Evolutionary conservation across 352 stramenopile genomes (phyloP).

Genomic region (Phytopythium boreale): DNA sequence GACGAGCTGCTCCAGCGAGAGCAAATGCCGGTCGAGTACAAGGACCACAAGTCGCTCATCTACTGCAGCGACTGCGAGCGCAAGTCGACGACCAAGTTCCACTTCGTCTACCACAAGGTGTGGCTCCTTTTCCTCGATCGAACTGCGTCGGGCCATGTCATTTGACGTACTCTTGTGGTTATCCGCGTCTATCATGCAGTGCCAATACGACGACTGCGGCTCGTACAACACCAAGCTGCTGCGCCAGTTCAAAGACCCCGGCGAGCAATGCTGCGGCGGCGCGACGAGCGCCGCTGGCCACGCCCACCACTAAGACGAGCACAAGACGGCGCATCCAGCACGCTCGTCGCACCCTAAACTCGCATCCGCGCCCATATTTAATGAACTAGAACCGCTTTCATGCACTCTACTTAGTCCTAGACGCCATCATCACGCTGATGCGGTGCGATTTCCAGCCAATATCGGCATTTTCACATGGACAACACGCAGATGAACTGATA

Average conservation of each 20-base stretch:
- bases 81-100: slow-evolving; percentile 79
- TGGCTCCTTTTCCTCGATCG: neutral
- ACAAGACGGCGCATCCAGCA: neutral
- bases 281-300: neutral
- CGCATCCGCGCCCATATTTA: neutral
- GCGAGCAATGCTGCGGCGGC: slow-evolving; percentile 18
- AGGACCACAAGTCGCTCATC: slow-evolving; percentile 68
- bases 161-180: neutral
- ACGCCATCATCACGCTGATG: neutral
- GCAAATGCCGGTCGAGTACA: slow-evolving; percentile 77
- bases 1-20: slow-evolving; percentile 79
- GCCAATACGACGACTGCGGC: slow-evolving; percentile 68
- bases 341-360: neutral
- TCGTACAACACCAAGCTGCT: slow-evolving; percentile 88
- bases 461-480: no score
- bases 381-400: neutral
- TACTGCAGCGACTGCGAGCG: slow-evolving; percentile 87
- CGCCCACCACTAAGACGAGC: neutral
- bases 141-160: neutral
- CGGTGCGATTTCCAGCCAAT: no score
- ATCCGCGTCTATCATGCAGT: slow-evolving; percentile 32
- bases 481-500: neutral
- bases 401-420: neutral
- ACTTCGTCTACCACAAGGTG: slow-evolving; percentile 89
- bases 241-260: slow-evolving; percentile 60